Conservation (phyloP, 495 filamentous ascomycete genomes). For the Lasiosphaeria miniovina region DNA sequence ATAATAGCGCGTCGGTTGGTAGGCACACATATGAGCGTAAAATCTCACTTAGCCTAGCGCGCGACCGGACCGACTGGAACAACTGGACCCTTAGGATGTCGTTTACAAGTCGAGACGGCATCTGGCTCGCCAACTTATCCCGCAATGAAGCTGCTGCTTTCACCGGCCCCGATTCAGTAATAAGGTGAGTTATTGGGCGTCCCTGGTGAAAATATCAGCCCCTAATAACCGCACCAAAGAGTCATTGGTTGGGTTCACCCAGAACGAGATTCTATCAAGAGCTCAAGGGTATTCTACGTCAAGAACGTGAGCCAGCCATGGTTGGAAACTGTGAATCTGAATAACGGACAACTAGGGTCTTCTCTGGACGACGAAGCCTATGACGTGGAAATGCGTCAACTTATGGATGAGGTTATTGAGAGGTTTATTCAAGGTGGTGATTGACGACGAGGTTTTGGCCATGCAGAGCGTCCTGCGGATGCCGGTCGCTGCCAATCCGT, state of each 20-base stretch:
- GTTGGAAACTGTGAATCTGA: constrained; percentile 7
- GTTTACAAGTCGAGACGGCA: constrained; percentile 6
- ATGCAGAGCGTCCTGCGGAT: not conserved
- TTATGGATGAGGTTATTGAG: constrained; percentile 10
- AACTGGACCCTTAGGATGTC: not conserved
- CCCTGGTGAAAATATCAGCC: not conserved
- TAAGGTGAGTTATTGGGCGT: constrained; percentile 9
- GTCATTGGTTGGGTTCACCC: constrained; percentile 11
- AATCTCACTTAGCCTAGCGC: constrained; percentile 1
- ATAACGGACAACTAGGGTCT: constrained; percentile 1
- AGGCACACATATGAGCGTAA: constrained; percentile 2
- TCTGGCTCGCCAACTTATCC: constrained; percentile 10
- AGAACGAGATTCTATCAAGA: constrained; percentile 8
- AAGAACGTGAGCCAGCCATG: constrained; percentile 11
- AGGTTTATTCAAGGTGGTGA: constrained; percentile 12
- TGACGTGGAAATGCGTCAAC: constrained; percentile 12
- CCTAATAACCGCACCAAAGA: constrained; percentile 8
- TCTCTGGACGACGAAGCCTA: constrained; percentile 7
- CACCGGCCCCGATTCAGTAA: constrained; percentile 8
- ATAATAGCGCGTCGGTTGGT: constrained; percentile 6
- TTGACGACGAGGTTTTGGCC: not conserved
- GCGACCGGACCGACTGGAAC: not conserved
- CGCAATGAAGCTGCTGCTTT: constrained; percentile 6
- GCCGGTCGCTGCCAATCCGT: no score
- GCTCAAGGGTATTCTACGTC: constrained; percentile 11